Conservation (phyloP, 805 yeast species). For the Candida succiphila region DNA sequence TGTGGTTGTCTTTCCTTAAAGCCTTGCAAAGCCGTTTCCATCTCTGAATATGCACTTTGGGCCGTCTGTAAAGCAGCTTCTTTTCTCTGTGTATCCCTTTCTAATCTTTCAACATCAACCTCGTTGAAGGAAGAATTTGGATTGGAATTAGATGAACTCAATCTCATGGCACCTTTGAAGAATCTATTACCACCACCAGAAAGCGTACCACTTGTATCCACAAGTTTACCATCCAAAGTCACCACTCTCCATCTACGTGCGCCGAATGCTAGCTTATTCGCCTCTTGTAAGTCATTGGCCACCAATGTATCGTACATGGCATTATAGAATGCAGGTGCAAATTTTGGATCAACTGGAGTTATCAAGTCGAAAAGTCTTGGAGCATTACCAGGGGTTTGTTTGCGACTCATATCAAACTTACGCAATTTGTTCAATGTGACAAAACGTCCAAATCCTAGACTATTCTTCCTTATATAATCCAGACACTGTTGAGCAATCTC, state of each 20-base stretch:
- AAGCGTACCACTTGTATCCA: slow-evolving; percentile 91
- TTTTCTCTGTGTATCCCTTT: slow-evolving; percentile 36
- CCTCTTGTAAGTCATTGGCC: slow-evolving; percentile 67
- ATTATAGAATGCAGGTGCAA: slow-evolving; percentile 82
- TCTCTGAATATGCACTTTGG: slow-evolving; percentile 41
- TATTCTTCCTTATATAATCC: slow-evolving; percentile 70
- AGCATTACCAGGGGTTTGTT: slow-evolving; percentile 63
- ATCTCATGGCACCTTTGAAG: slow-evolving; percentile 70
- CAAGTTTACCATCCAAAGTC: slow-evolving; percentile 83
- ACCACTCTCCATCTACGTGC: slow-evolving; percentile 73
- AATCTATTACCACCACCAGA: slow-evolving; percentile 86
- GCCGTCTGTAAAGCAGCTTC: slow-evolving; percentile 46
- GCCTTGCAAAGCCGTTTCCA: slow-evolving; percentile 47
- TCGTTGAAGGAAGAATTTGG: slow-evolving; percentile 36
- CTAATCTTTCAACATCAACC: slow-evolving; percentile 46
- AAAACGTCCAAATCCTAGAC: slow-evolving; percentile 83
- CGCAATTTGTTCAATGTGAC: slow-evolving; percentile 70
- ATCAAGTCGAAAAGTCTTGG: slow-evolving; percentile 83
- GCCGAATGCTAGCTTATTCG: slow-evolving; percentile 83
- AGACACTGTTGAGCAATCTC: slow-evolving; percentile 55
- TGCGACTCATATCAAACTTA: slow-evolving; percentile 44
- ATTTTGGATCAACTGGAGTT: slow-evolving; percentile 52
- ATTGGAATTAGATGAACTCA: slow-evolving; percentile 25
- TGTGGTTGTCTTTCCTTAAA: slow-evolving; percentile 63
- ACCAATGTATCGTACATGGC: slow-evolving; percentile 83